A percentile compares a stretch with the other conserved stretches of the same genome.
Conservation (phyloP, 345 rosid species). For the Brassica rapa region DNA sequence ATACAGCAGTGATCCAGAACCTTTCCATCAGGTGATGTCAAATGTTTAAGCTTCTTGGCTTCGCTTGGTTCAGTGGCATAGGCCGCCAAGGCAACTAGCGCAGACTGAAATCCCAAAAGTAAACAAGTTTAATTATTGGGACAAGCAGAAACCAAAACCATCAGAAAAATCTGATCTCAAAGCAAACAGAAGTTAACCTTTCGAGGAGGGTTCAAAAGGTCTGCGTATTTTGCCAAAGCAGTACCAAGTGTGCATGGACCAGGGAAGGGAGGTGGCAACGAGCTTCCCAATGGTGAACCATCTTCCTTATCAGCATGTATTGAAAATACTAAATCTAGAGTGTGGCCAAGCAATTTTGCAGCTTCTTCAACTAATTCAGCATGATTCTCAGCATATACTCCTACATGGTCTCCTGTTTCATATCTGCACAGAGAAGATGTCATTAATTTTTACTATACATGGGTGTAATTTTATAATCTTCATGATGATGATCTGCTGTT, state of each 20-base stretch:
- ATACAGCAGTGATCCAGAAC: slow-evolving; percentile 35
- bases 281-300: slow-evolving; percentile 69
- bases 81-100: slow-evolving; percentile 85
- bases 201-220: slow-evolving; percentile 77
- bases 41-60: slow-evolving; percentile 58
- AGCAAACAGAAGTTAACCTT: slow-evolving; percentile 52
- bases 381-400: slow-evolving; percentile 74
- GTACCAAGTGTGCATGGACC: slow-evolving; percentile 73
- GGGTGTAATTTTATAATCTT: background rate
- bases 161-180: background rate
- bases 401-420: slow-evolving; percentile 96
- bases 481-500: background rate
- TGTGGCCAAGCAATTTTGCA: slow-evolving; percentile 62
- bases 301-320: slow-evolving; percentile 76
- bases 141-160: slow-evolving; percentile 14
- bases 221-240: slow-evolving; percentile 71
- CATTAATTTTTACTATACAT: background rate
- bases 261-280: slow-evolving; percentile 79
- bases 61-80: slow-evolving; percentile 86
- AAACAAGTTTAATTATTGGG: background rate
- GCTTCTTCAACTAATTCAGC: slow-evolving; percentile 78
- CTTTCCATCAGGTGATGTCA: slow-evolving; percentile 74
- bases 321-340: slow-evolving; percentile 71
- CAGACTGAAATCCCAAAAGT: slow-evolving; percentile 55
- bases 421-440: slow-evolving; percentile 51